These are phyloP conservation scores for Anaeromyces robustus DNA, from an alignment of 192 early-diverging fungal genomes.

Conservation along the genomic window DNA sequence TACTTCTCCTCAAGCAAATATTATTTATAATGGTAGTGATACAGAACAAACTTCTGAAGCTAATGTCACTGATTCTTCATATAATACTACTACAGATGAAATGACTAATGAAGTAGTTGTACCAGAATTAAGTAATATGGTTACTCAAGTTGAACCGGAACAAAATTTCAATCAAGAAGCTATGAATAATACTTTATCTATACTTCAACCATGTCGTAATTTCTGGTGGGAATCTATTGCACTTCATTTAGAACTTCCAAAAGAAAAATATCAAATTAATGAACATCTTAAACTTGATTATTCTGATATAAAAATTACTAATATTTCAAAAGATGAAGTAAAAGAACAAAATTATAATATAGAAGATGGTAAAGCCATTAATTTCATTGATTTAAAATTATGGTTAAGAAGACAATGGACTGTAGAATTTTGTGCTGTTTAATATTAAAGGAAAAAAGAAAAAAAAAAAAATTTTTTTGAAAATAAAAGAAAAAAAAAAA, in stretches of 20 bases:
- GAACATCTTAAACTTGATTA: neutral
- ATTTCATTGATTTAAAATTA: neutral
- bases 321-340: neutral
- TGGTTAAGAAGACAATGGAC: neutral
- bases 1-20: neutral
- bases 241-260: neutral
- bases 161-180: neutral
- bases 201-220: neutral
- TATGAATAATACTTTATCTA: neutral
- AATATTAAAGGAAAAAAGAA: neutral
- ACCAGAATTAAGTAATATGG: neutral
- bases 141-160: neutral
- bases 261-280: neutral
- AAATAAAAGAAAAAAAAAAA: too few relatives aligned
- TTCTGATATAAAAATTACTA: neutral
- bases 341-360: neutral
- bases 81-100: neutral
- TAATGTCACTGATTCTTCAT: neutral
- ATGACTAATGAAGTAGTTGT: neutral
- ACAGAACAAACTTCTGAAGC: neutral
- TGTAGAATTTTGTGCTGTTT: neutral
- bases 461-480: too few relatives aligned
- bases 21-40: neutral
- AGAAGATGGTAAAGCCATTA: neutral
- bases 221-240: neutral